A percentile compares a stretch with the other conserved stretches of the same genome.
phyloP scores from a whole-genome alignment of 2,329 filamentous ascomycete species.

The Botrytis galanthina region DNA sequence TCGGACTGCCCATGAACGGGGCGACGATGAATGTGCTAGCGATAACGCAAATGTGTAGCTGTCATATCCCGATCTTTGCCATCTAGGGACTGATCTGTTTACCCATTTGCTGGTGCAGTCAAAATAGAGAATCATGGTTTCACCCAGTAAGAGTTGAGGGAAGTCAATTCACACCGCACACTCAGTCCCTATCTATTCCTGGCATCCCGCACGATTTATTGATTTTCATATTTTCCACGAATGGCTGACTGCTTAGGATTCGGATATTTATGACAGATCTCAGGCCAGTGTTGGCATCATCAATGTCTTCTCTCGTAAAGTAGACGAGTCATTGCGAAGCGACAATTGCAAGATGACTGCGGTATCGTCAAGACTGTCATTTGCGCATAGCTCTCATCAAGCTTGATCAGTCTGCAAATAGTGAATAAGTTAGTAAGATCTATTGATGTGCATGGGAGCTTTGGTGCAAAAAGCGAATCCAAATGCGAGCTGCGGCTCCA shows the following conservation, averaged over 20 bases:
- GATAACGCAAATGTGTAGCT: neutral
- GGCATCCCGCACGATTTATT: neutral
- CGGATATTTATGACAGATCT: neutral
- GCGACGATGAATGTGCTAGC: neutral
- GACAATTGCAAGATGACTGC: neutral
- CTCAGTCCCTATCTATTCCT: neutral
- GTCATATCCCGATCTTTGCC: too few relatives aligned
- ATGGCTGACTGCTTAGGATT: neutral
- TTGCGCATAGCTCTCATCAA: neutral
- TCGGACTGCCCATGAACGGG: neutral
- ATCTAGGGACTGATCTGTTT: neutral
- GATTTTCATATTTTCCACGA: neutral
- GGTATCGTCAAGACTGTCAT: neutral
- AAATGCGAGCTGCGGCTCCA: neutral
- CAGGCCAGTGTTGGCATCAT: neutral
- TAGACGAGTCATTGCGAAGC: neutral
- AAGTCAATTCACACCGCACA: neutral
- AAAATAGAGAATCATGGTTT: neutral
- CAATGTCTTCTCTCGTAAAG: neutral
- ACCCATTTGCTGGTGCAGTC: neutral
- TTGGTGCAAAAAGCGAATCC: neutral
- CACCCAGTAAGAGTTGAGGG: neutral
- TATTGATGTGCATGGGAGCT: neutral
- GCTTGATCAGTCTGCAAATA: neutral
- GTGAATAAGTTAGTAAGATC: fast-evolving